Conservation (phyloP, 2,329 filamentous ascomycete genomes). For the Ophiostoma ulmi region DNA sequence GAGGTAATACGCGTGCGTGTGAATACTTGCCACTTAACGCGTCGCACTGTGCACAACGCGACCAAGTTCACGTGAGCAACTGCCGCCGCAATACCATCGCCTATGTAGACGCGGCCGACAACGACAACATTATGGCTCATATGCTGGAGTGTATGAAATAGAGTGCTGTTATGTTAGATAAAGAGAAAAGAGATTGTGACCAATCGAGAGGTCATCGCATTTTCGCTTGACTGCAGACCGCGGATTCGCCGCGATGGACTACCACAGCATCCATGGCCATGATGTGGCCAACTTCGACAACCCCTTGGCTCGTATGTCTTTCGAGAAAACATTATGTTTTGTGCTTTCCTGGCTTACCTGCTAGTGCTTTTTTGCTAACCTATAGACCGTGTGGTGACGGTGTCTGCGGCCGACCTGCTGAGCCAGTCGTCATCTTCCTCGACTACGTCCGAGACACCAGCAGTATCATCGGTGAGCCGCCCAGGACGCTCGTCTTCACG, state of each 20-base stretch:
- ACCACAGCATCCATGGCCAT: conserved; percentile 54
- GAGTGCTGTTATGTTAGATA: background rate
- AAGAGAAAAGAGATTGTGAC: background rate
- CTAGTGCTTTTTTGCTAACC: background rate
- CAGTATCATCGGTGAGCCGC: background rate
- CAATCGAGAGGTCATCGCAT: background rate
- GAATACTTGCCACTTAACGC: background rate
- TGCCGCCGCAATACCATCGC: background rate
- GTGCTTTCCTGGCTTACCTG: background rate
- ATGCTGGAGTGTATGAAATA: background rate
- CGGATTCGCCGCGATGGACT: conserved; percentile 44
- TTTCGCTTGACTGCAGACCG: background rate
- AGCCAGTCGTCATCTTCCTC: conserved; percentile 23
- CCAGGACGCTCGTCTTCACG: conserved; percentile 29
- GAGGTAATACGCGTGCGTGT: conserved; percentile 1
- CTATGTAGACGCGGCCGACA: background rate
- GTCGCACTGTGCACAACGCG: conserved; percentile 4
- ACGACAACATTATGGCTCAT: background rate
- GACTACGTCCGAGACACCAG: background rate
- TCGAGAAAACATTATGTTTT: background rate
- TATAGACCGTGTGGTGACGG: conserved; percentile 67
- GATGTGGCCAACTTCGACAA: conserved; percentile 58
- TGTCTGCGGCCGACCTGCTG: conserved; percentile 61
- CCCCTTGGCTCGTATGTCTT: conserved; percentile 45
- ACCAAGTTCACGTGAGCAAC: conserved; percentile 1